A percentile compares a stretch with the other conserved stretches of the same genome.
Evolutionary conservation across 2,329 filamentous ascomycete genomes (phyloP).

Genomic region (Sphaerulina populicola): DNA sequence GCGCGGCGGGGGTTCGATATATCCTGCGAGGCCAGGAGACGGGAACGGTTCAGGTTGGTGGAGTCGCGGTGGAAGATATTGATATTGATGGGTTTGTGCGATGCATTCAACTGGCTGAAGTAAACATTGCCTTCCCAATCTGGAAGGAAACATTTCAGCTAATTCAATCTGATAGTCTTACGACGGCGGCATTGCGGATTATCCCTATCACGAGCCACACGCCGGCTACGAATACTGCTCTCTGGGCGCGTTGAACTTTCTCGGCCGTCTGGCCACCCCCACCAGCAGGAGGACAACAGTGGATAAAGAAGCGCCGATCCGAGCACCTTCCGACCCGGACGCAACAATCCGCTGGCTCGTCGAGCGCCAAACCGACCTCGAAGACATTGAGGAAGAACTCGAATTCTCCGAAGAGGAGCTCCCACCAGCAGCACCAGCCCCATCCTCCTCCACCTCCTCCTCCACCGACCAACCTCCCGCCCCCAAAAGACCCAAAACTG

Average conservation of each 20-base stretch:
- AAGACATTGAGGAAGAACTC: slow-evolving; percentile 35
- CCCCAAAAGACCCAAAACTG: background rate
- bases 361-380: slow-evolving; percentile 38
- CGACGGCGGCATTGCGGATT: slow-evolving; percentile 76
- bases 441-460: no score
- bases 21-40: slow-evolving; percentile 50
- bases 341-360: slow-evolving; percentile 41
- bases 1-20: slow-evolving; percentile 73
- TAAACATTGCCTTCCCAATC: slow-evolving; percentile 21
- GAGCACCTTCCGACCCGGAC: slow-evolving; percentile 34
- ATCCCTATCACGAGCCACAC: slow-evolving; percentile 72
- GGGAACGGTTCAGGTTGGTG: slow-evolving; percentile 49
- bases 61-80: slow-evolving; percentile 59
- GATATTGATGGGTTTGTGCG: slow-evolving; percentile 59
- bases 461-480: no score
- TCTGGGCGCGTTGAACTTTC: slow-evolving; percentile 64
- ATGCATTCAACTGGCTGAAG: slow-evolving; percentile 59
- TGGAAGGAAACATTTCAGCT: slow-evolving; percentile 1
- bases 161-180: slow-evolving; percentile 54
- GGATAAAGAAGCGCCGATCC: slow-evolving; percentile 3
- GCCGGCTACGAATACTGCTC: slow-evolving; percentile 89
- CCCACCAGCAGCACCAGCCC: background rate
- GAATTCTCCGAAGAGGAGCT: slow-evolving; percentile 2
- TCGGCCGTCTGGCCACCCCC: slow-evolving; percentile 50
- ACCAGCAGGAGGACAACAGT: background rate